A percentile compares a stretch with the other conserved stretches of the same genome.
phyloP scores from a whole-genome alignment of 2,329 filamentous ascomycete genomes.

The Fusarium sp. region DNA sequence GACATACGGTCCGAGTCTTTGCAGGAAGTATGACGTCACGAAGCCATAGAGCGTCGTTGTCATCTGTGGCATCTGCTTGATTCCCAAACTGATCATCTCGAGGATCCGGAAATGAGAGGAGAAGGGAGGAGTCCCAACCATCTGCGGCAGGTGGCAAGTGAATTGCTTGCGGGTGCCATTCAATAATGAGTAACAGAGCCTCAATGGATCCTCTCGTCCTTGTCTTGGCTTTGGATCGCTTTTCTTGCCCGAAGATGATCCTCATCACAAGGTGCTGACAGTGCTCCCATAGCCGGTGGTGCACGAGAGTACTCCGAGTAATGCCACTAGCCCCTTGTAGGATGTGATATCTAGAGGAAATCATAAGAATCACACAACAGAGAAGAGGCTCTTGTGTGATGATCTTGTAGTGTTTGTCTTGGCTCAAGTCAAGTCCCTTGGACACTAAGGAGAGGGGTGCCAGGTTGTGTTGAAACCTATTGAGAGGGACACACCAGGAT shows the following conservation, averaged over 20 bases:
- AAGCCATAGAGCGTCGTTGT: conserved; percentile 52
- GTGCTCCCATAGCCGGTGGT: conserved; percentile 66
- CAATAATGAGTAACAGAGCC: conserved; percentile 64
- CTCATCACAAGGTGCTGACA: conserved; percentile 65
- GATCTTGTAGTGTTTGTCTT: conserved; percentile 60
- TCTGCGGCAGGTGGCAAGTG: conserved; percentile 66
- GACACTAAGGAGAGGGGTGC: conserved; percentile 60
- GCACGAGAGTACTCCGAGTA: conserved; percentile 64
- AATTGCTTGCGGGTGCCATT: conserved; percentile 67
- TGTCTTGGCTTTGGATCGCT: conserved; percentile 60
- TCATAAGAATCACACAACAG: conserved; percentile 65
- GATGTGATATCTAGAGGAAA: conserved; percentile 64
- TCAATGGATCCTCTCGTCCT: conserved; percentile 65
- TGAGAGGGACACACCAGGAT: neutral
- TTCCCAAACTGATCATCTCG: conserved; percentile 31
- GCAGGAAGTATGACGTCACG: conserved; percentile 67
- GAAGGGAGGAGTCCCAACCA: conserved; percentile 66
- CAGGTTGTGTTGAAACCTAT: conserved; percentile 26
- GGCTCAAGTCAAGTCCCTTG: conserved; percentile 61
- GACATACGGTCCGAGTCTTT: conserved; percentile 67
- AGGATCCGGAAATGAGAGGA: conserved; percentile 55
- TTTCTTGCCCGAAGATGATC: conserved; percentile 66
- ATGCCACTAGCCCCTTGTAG: conserved; percentile 56
- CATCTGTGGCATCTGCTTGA: conserved; percentile 5
- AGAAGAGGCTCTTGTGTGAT: conserved; percentile 64